These are phyloP conservation scores for Sugiyamaella novakii DNA, from an alignment of 1,139 yeast species.

Conservation along the genomic window DNA sequence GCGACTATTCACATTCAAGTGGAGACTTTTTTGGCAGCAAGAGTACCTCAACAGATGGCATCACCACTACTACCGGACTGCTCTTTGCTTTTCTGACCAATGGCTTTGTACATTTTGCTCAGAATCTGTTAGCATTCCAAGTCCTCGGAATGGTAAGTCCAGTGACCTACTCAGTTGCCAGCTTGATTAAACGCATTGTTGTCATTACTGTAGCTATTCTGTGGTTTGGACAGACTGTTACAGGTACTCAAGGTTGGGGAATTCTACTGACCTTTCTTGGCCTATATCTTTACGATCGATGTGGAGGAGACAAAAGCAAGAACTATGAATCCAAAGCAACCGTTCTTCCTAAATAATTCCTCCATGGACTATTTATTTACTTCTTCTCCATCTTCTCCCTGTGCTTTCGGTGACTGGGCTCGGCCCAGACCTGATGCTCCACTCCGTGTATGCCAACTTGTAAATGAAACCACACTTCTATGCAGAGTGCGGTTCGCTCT, in stretches of 20 bases:
- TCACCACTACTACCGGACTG: conserved; percentile 29
- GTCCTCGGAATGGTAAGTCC: conserved; percentile 83
- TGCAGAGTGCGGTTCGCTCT: not conserved
- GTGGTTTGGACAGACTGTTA: conserved; percentile 64
- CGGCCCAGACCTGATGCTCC: no score
- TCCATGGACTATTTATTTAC: conserved; percentile 1
- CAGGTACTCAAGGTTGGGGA: conserved; percentile 65
- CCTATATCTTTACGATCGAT: conserved; percentile 66
- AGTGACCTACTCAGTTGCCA: conserved; percentile 89
- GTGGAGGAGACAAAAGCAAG: conserved; percentile 53
- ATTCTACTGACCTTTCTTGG: conserved; percentile 66
- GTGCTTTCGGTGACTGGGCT: no score
- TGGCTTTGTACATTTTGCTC: conserved; percentile 81
- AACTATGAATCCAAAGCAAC: conserved; percentile 22
- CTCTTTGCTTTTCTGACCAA: conserved; percentile 43
- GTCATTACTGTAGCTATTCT: conserved; percentile 78
- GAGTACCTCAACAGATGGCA: conserved; percentile 10
- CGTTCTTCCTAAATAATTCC: conserved; percentile 29
- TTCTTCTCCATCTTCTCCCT: no score
- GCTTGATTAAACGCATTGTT: conserved; percentile 81
- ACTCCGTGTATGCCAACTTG: no score
- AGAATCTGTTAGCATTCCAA: conserved; percentile 86
- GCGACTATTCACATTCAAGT: conserved; percentile 25
- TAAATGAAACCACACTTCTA: no score
- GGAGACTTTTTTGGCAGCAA: conserved; percentile 18